Evolutionary conservation across 306 rosid species (phyloP).

Genomic region (Cucurbita argyrosperma): DNA sequence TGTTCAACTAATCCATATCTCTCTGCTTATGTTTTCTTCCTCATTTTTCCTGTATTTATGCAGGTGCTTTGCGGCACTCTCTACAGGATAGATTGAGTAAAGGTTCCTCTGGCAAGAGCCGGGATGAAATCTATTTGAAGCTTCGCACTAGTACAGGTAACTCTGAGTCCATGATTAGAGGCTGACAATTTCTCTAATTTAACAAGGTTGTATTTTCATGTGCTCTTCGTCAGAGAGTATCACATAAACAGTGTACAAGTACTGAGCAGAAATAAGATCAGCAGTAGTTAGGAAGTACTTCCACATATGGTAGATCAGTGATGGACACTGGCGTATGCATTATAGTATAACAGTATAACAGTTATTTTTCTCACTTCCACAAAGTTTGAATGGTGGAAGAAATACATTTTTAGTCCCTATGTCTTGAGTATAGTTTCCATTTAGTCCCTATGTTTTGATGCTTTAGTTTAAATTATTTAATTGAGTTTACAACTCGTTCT

Average conservation of each 20-base stretch:
- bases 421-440: neutral
- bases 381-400: too few species aligned
- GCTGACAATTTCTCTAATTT: slow-evolving; percentile 4
- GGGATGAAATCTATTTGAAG: slow-evolving; percentile 81
- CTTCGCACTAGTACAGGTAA: slow-evolving; percentile 86
- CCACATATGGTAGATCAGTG: neutral
- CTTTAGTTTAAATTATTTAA: neutral
- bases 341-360: neutral
- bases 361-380: neutral
- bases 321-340: neutral
- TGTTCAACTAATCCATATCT: neutral
- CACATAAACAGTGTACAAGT: neutral
- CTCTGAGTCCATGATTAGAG: slow-evolving; percentile 12
- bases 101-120: slow-evolving; percentile 48
- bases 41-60: neutral
- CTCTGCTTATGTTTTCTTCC: neutral
- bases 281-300: neutral
- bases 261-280: neutral
- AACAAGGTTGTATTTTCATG: neutral
- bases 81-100: slow-evolving; percentile 87
- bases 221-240: neutral
- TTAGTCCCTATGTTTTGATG: neutral
- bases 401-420: neutral
- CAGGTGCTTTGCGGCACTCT: slow-evolving; percentile 91
- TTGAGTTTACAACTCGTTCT: slow-evolving; percentile 11